A percentile compares a stretch with the other conserved stretches of the same genome.
These are phyloP conservation scores for Coprinellus aureogranulatus DNA, from an alignment of 768 basidiomycete genomes.

Conservation along the genomic window DNA sequence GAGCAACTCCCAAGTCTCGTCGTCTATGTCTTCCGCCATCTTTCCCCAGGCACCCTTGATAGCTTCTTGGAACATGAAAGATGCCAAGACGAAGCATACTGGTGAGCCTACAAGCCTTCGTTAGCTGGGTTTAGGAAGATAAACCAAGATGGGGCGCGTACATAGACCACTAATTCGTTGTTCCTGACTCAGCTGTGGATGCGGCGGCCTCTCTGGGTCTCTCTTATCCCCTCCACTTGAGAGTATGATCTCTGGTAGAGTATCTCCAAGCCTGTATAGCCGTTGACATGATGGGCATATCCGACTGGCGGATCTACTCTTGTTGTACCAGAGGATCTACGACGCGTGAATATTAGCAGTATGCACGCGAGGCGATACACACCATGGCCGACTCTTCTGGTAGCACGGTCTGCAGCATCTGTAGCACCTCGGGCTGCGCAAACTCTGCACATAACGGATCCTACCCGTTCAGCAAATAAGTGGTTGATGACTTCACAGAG, in stretches of 20 bases:
- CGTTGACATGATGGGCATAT: slow-evolving; percentile 79
- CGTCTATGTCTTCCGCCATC: slow-evolving; percentile 65
- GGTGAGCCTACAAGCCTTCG: slow-evolving; percentile 55
- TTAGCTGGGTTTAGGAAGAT: not conserved
- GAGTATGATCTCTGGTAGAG: slow-evolving; percentile 46
- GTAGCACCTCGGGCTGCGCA: slow-evolving; percentile 68
- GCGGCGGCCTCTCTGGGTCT: slow-evolving; percentile 2
- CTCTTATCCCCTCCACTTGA: slow-evolving; percentile 19
- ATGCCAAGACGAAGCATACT: slow-evolving; percentile 73
- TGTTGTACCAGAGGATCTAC: slow-evolving; percentile 72
- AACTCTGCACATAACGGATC: slow-evolving; percentile 76
- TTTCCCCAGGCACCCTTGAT: slow-evolving; percentile 71
- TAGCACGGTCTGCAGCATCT: slow-evolving; percentile 68
- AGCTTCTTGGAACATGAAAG: slow-evolving; percentile 59
- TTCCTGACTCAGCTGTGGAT: slow-evolving; percentile 49
- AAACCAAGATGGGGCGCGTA: slow-evolving; percentile 32
- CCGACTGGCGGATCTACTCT: slow-evolving; percentile 65
- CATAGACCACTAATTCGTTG: slow-evolving; percentile 77
- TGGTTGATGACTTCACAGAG: not conserved
- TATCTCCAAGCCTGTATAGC: slow-evolving; percentile 68
- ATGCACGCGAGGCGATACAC: slow-evolving; percentile 21
- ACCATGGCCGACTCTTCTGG: slow-evolving; percentile 74
- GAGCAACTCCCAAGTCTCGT: slow-evolving; percentile 60
- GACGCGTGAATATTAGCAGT: not conserved
- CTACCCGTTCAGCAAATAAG: slow-evolving; percentile 14